Percentiles rank a stretch among this genome's conserved stretches.
phyloP scores from a whole-genome alignment of 2,329 filamentous ascomycete genomes.

The Trichoderma asperellum region DNA sequence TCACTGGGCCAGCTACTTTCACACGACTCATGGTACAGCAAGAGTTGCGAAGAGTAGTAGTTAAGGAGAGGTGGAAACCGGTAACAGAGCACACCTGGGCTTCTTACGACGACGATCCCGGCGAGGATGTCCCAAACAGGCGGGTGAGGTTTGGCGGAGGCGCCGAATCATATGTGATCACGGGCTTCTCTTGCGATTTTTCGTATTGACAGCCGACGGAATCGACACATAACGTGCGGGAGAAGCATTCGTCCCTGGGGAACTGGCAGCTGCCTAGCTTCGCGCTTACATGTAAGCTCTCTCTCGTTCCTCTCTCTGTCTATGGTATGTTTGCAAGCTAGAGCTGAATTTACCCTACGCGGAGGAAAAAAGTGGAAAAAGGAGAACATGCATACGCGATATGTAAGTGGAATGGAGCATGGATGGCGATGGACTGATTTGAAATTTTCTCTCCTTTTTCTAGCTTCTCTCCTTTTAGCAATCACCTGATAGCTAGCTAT shows the following conservation, averaged over 20 bases:
- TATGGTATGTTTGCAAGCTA: neutral
- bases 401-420: neutral
- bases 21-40: constrained; percentile 15
- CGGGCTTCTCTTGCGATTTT: constrained; percentile 2
- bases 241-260: constrained; percentile 21
- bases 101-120: constrained; percentile 20
- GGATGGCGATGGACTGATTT: neutral
- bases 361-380: neutral
- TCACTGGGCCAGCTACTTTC: neutral
- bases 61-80: constrained; percentile 10
- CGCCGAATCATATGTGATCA: constrained; percentile 10
- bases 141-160: constrained; percentile 16
- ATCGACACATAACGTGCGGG: constrained; percentile 15
- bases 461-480: neutral
- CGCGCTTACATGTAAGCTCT: constrained; percentile 24
- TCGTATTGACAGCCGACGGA: neutral
- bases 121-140: constrained; percentile 25
- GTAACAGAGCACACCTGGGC: neutral
- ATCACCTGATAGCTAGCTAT: neutral
- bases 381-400: constrained; percentile 7
- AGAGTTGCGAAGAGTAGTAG: neutral
- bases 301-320: neutral
- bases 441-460: neutral
- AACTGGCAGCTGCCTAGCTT: neutral
- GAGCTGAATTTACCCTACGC: constrained; percentile 3